Base-by-base conservation (phyloP, 2,329 filamentous ascomycete species). In the Ophiocordyceps unilateralis region DNA sequence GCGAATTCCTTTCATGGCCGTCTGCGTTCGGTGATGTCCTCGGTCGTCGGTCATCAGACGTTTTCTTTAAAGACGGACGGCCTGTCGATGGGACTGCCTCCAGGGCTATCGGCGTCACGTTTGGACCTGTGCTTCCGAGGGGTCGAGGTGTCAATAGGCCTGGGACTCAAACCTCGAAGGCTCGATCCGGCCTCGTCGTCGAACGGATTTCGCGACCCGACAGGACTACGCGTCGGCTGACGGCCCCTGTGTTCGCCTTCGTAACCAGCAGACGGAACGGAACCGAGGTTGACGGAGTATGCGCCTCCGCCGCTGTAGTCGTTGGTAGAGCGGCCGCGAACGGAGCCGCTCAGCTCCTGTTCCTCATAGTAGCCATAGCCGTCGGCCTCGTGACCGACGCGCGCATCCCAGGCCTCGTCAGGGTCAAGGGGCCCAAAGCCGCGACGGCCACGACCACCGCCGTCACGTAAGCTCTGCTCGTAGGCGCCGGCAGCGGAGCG, bases 401-500 rank as follows among this genome's bases (percentile, higher is more conserved):
- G 69, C 48, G 83, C 64, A 62, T 91, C 84, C 86, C 86, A 93
- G 2, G 84, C 83, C 55, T 88, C 83, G 56, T 93, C 85, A 1
- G 83, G 83, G 54, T 91, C 85, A 39, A 86, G 70, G 4, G 77
- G 68, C 2, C 78, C 76, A 57, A 82, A 79, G 20, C 76, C 76
- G 43, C 73, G 61, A 43, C 69, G 67, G 44, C 66, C 63, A 39
- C 64, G 63, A 28, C 59, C 48, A 19, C 53, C 54, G 43, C 59
- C 59, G 41, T 58, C 60, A 46, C 59, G 58, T 7, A 63, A 55
- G 5, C 71, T 63, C 52, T 85, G 64, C 53, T 87, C 83, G 65
- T 86, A 87, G 40, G 80, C 79, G 49, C 82, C 83, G 2, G 72
- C 67, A 0, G 81, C 81, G 34, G 74, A 76, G 43, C 78, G 74